Evolutionary conservation across 2,329 filamentous ascomycete genomes (phyloP), one percentile per base, ranked within the genome.

Genomic region (Fusarium albidum): DNA sequence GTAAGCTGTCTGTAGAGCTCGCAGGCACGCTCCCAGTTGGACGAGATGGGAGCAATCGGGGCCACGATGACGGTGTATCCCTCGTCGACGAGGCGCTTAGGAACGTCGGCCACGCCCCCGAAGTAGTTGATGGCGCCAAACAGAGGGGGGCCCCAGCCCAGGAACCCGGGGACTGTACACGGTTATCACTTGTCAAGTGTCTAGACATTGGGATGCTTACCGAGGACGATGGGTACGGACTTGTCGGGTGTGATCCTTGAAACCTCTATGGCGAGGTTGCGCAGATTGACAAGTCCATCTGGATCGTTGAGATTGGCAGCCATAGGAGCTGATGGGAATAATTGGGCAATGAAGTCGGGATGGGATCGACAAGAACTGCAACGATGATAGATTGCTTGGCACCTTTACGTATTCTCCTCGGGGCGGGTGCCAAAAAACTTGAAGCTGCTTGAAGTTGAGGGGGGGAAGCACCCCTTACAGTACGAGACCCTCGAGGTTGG

Each of bases 1-100:
- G 41, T 52, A n/a, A 52, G 49, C 34, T 52, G 49, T 5, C 41
- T 52, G 34, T 52, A 46, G 6, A 52, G 49, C 41, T 52, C 49
- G 35, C 49, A 52, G 18, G 49, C 49, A 28, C 49, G 49, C 31
- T 52, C 49, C 49, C 49, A 52, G 6, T 52, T 52, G 12, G 49
- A 45, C 6, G 49, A 52, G 11, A 52, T 28, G 15, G 49, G 49
- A 46, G 49, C 41, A 17, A 52, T 26, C 6, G 49, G 49, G 13
- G 49, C 41, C 13, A 52, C 41, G 41, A 52, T 52, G 29, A 52
- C 34, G n/a, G 41, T 52, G 18, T 52, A 52, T 35, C 49, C 49
- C 15, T 39, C 11, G 26, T 46, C 25, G 21, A 40, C 35, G 15
- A 52, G 49, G 42, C 45, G 49, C 17, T n/a, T 40, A 11, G 49